Evolutionary conservation across 345 rosid species (phyloP), one percentile per base, ranked within the genome.

Genomic region (Moricandia moricandioides): DNA sequence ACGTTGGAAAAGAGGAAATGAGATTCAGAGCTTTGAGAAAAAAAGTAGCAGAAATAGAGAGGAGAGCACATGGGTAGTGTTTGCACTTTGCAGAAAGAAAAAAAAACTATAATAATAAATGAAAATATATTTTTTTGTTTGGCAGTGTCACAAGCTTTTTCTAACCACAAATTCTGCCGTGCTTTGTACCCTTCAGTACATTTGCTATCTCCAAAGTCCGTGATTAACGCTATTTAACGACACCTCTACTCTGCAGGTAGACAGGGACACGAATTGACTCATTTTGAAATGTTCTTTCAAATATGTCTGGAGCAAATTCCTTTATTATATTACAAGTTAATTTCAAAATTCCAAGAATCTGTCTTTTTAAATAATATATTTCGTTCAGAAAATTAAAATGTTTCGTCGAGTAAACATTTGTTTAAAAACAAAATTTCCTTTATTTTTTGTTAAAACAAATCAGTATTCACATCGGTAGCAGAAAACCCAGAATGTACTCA

Each of bases 101-200:
- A 26, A 12, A 4, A 12, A 43, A 43, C 58, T 21, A 67, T 31
- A 60, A 55, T 29, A 67, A 75, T 37, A 14, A 30, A 11, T 67
- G 21, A 3, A 0, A n/a, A 31, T 56, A 12, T 10, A 10, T 8
- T 3, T 5, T 75, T 75, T 21, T 68, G 79, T 67, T 60, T 75
- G 79, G 45, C 39, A 54, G 67, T 69, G 70, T 61, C 64, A 62
- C 45, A 69, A 69, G 74, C 37, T 39, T 34, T 60, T 58, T 67
- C 62, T 31, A 55, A 47, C 64, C 70, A 68, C 74, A 76, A 59
- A 8, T 35, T 14, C 66, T 74, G 49, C 49, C 33, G 49, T 57
- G 70, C 16, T 45, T 75, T 67, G 78, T 67, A 75, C 78, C 57
- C 67, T 45, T 57, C 66, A 57, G 78, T 73, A 74, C 78, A 75